phyloP scores from a whole-genome alignment of 1,284 basidiomycete genomes.

The Heterobasidion irregulare region DNA sequence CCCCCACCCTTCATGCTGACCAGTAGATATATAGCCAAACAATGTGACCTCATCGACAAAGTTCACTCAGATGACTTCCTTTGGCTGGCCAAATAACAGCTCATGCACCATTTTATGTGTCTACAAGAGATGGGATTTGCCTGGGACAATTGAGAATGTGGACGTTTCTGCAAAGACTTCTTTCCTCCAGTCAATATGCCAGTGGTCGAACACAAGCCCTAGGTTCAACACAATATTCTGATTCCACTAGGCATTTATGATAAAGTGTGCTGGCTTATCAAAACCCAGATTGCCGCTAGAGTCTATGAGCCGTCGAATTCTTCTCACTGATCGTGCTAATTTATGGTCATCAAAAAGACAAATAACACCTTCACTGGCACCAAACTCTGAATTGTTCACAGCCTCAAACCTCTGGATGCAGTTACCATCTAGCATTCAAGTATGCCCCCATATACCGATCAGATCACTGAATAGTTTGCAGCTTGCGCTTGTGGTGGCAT shows the following conservation, averaged over 20 bases:
- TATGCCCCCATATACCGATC: background rate
- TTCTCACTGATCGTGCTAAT: background rate
- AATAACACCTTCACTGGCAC: too few species aligned
- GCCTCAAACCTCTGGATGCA: background rate
- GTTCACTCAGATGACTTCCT: constrained; percentile 5
- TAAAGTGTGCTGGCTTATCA: background rate
- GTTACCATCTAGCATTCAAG: background rate
- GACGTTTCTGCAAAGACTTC: too few species aligned
- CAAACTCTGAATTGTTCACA: background rate
- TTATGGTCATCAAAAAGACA: background rate
- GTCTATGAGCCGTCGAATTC: background rate
- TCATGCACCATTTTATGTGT: too few species aligned
- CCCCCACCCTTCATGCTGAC: background rate
- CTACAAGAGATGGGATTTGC: too few species aligned
- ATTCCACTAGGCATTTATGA: background rate
- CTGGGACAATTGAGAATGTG: too few species aligned
- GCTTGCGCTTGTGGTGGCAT: background rate
- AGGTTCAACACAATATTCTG: background rate
- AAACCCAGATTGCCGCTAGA: background rate
- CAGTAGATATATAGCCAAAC: background rate
- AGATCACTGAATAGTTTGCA: background rate
- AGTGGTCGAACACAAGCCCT: background rate
- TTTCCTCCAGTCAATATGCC: too few species aligned
- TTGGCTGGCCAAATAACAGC: too few species aligned
- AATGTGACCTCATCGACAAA: background rate